Percentiles rank a stretch among this genome's conserved stretches.
These are phyloP conservation scores for Termitomyces sp. DNA, from an alignment of 768 basidiomycete genomes.

Conservation along the genomic window DNA sequence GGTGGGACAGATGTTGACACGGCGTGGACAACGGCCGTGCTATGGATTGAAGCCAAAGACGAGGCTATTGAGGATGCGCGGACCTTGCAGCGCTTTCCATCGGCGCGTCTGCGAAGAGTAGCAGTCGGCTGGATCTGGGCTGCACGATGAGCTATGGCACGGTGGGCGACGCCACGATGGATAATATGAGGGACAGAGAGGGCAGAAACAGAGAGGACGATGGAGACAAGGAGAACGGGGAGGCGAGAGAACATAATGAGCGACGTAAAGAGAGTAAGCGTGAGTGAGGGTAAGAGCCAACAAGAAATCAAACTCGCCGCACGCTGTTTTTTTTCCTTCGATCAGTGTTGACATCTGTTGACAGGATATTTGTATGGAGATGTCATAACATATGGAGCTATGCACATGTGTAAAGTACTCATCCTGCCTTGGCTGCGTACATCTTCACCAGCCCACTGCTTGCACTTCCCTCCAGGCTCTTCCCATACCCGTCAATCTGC, in stretches of 20 bases:
- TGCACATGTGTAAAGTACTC: neutral
- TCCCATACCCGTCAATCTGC: slow-evolving; percentile 82
- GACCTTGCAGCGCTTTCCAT: slow-evolving; percentile 31
- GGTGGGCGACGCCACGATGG: slow-evolving; percentile 39
- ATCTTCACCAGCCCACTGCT: slow-evolving; percentile 75
- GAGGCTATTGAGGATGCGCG: slow-evolving; percentile 22
- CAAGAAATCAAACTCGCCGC: neutral
- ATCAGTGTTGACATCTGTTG: slow-evolving; percentile 10
- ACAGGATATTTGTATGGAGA: neutral
- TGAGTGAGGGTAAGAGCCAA: neutral
- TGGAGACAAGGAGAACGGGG: slow-evolving; percentile 15
- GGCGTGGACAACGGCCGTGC: slow-evolving; percentile 1
- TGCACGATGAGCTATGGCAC: slow-evolving; percentile 26
- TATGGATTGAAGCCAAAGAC: slow-evolving; percentile 12
- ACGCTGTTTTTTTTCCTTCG: neutral
- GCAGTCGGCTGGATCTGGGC: slow-evolving; percentile 14
- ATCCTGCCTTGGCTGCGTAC: slow-evolving; percentile 56
- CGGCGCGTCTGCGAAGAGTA: slow-evolving; percentile 22
- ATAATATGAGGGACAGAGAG: slow-evolving; percentile 39
- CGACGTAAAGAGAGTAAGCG: slow-evolving; percentile 4
- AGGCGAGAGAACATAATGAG: slow-evolving; percentile 14
- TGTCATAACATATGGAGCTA: neutral
- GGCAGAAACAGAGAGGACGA: slow-evolving; percentile 31
- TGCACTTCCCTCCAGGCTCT: slow-evolving; percentile 62
- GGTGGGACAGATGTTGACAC: neutral